phyloP scores from a whole-genome alignment of 2,329 filamentous ascomycete genomes.

The Pochonia chlamydosporia region DNA sequence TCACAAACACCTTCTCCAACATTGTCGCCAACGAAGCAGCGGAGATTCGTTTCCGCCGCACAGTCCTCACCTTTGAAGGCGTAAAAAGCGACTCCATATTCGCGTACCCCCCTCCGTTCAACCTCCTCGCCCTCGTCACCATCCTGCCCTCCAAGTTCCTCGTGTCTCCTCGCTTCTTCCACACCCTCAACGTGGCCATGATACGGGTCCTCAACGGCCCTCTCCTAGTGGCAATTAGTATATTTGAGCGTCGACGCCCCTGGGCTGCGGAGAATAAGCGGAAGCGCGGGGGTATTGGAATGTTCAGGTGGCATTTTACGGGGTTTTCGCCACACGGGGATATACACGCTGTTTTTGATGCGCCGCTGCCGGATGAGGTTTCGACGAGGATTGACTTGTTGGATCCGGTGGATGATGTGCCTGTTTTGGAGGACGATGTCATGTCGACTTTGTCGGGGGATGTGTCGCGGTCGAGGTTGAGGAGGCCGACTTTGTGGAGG shows the following conservation, averaged over 20 bases:
- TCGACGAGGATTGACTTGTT: slow-evolving; percentile 27
- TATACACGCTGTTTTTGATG: slow-evolving; percentile 54
- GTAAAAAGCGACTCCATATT: slow-evolving; percentile 69
- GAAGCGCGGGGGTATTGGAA: slow-evolving; percentile 1
- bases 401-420: slow-evolving; percentile 27
- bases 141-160: slow-evolving; percentile 62
- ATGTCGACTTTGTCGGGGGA: slow-evolving; percentile 22
- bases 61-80: slow-evolving; percentile 67
- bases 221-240: slow-evolving; percentile 52
- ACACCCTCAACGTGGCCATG: slow-evolving; percentile 63
- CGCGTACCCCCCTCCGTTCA: slow-evolving; percentile 64
- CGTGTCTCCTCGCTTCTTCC: slow-evolving; percentile 58
- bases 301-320: slow-evolving; percentile 38
- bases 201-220: slow-evolving; percentile 60
- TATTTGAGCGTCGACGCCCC: slow-evolving; percentile 56
- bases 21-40: slow-evolving; percentile 64
- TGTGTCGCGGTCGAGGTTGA: slow-evolving; percentile 10
- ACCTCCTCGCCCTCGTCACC: slow-evolving; percentile 57
- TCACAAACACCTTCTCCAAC: slow-evolving; percentile 65
- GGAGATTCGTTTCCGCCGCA: slow-evolving; percentile 66
- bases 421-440: slow-evolving; percentile 25
- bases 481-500: slow-evolving; percentile 7
- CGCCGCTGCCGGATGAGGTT: slow-evolving; percentile 44
- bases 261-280: slow-evolving; percentile 15
- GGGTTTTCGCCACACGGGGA: slow-evolving; percentile 52